Percentiles rank a stretch among this genome's conserved stretches.
These are phyloP conservation scores for Truncatella angustata DNA, from an alignment of 2,329 filamentous ascomycete species.

Conservation along the genomic window DNA sequence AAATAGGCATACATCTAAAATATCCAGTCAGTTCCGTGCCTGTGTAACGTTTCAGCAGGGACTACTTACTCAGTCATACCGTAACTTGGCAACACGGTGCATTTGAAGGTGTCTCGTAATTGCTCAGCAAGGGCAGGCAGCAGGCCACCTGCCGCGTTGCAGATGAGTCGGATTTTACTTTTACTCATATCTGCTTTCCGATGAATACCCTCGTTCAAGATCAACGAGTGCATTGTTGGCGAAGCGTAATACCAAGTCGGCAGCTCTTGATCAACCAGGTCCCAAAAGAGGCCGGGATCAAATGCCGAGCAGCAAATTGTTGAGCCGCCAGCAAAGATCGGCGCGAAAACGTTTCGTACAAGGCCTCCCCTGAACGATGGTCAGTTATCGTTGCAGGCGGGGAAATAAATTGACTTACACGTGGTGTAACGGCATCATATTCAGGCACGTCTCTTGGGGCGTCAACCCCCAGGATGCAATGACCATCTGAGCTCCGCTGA, in stretches of 20 bases:
- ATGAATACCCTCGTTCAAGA: constrained; percentile 43
- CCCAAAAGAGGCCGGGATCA: constrained; percentile 56
- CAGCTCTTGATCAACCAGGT: constrained; percentile 43
- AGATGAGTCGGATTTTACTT: constrained; percentile 49
- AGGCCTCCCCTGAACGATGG: constrained; percentile 44
- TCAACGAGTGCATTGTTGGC: constrained; percentile 55
- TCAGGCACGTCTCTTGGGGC: constrained; percentile 47
- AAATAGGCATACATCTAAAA: constrained; percentile 51
- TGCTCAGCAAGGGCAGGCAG: constrained; percentile 48
- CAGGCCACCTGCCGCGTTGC: constrained; percentile 54
- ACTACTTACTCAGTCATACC: constrained; percentile 51
- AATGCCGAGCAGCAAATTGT: constrained; percentile 54
- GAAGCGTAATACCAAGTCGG: constrained; percentile 60
- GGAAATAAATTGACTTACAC: constrained; percentile 36
- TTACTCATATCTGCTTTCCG: constrained; percentile 38
- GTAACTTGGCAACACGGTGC: constrained; percentile 53
- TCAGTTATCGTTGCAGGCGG: background rate
- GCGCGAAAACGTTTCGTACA: constrained; percentile 53
- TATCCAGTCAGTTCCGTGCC: background rate
- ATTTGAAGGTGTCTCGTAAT: constrained; percentile 48
- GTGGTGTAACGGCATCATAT: constrained; percentile 61
- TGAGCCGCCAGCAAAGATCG: constrained; percentile 51
- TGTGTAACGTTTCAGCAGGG: background rate
- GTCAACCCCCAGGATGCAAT: constrained; percentile 52
- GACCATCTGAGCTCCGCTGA: constrained; percentile 50